These are phyloP conservation scores for Metschnikowia kunwiensis DNA, from an alignment of 805 yeast genomes.

Conservation along the genomic window DNA sequence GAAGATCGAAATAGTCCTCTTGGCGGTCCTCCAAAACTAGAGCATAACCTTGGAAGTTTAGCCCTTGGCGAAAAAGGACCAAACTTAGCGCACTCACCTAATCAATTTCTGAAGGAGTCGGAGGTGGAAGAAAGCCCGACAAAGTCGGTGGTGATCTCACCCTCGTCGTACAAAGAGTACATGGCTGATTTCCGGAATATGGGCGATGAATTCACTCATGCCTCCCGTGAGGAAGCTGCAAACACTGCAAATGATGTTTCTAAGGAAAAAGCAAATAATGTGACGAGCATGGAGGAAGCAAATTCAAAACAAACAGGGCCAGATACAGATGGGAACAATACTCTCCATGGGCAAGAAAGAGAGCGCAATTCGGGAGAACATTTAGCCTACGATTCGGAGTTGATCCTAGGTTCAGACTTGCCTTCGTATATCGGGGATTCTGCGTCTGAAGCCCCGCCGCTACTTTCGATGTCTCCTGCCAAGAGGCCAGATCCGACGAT, in stretches of 20 bases:
- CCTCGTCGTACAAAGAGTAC: conserved; percentile 17
- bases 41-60: no score
- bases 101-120: no score
- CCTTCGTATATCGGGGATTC: conserved; percentile 6
- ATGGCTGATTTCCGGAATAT: conserved; percentile 13
- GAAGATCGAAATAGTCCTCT: no score
- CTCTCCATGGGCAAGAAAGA: background rate
- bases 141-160: conserved; percentile 11
- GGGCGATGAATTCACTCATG: conserved; percentile 9
- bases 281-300: background rate
- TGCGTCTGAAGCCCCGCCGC: conserved; percentile 3
- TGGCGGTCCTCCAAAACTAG: no score
- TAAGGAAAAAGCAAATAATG: no score
- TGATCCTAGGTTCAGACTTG: no score
- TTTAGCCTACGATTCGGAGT: no score
- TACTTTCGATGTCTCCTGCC: conserved; percentile 1
- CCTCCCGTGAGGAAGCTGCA: background rate
- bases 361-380: background rate
- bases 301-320: background rate
- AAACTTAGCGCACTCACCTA: no score
- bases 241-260: background rate
- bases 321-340: background rate
- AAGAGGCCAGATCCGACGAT: background rate
- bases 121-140: conserved; percentile 6
- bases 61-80: no score